These are phyloP conservation scores for Tolypocladium endophyticum DNA, from an alignment of 2,329 filamentous ascomycete species.

Conservation along the genomic window DNA sequence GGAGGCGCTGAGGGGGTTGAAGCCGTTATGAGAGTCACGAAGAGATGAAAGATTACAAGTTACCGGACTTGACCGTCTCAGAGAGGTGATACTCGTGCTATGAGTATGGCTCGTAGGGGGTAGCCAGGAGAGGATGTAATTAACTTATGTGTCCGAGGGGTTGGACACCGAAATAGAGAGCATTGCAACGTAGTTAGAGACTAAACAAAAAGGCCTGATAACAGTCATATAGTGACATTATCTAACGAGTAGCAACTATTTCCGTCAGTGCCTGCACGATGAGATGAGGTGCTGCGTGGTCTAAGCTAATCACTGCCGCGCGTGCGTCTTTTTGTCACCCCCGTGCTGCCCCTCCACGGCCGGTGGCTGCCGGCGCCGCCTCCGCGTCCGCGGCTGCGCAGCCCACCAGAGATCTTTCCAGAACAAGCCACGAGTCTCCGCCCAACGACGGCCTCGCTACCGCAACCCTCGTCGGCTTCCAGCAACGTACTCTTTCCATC, in stretches of 20 bases:
- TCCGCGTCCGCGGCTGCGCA: background rate
- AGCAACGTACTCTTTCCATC: background rate
- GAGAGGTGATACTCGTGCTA: background rate
- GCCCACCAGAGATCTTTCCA: background rate
- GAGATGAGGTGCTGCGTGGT: background rate
- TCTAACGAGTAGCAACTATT: too few relatives aligned
- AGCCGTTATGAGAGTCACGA: background rate
- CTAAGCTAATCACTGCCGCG: too few relatives aligned
- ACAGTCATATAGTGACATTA: too few relatives aligned
- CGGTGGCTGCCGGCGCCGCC: background rate
- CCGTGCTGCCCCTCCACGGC: background rate
- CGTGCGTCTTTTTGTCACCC: background rate
- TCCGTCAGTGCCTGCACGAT: too few relatives aligned
- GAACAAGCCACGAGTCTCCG: background rate
- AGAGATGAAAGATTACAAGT: background rate
- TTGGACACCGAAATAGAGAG: too few relatives aligned
- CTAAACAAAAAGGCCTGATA: too few relatives aligned
- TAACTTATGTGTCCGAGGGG: too few relatives aligned
- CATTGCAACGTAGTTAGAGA: too few relatives aligned
- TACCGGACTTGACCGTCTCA: background rate
- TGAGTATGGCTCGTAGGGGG: too few relatives aligned
- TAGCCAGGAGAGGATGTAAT: too few relatives aligned
- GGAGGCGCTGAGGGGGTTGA: conserved; percentile 9
- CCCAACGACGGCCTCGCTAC: background rate
- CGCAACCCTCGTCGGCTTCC: background rate